Evolutionary conservation across 2,329 filamentous ascomycete species (phyloP), one percentile per base, ranked within the genome.

Genomic region (Talaromyces sp.): DNA sequence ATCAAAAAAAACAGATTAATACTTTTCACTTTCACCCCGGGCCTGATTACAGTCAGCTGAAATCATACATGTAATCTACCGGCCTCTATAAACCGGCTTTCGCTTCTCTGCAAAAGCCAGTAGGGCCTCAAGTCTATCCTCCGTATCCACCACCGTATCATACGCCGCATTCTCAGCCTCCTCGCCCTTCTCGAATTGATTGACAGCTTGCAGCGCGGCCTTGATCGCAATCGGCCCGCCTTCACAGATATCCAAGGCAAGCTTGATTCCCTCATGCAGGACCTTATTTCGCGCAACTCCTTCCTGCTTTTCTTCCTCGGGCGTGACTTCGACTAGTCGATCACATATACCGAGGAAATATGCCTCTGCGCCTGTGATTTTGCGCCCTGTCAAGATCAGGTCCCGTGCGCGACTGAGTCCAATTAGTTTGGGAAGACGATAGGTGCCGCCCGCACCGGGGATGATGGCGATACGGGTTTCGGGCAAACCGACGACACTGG

Each of bases 401-500:
- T 99, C 93, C 58, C 93, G 84, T n/a, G 95, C 95, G 61, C 92
- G 87, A 28, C 84, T 82, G 25, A 89, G 79, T 5, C 95, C 95
- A 67, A 99, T 88, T 21, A 99, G 78, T 8, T 83, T 84, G 1
- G 92, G 92, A 0, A 99, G 86, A 9, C 95, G 88, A 76, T 92
- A 91, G 0, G 93, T 98, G 64, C 93, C 95, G 48, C 95, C 95
- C 1, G 93, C 95, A 64, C 95, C 95, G 2, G 95, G 95, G 67
- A 99, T 90, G 73, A 99, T 99, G 62, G 90, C 95, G 2, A 99
- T 84, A 2, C 93, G 84, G 1, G 95, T 98, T 76, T 99, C 95
- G 1, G 95, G 95, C 5, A 98, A 85, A 0, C 87, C 93, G 61
- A 99, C 86, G 25, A 83, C 80, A 16, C 92, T 90, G 37, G 88